phyloP scores from a whole-genome alignment of 2,329 filamentous ascomycete species.

The Tolypocladium paradoxum region DNA sequence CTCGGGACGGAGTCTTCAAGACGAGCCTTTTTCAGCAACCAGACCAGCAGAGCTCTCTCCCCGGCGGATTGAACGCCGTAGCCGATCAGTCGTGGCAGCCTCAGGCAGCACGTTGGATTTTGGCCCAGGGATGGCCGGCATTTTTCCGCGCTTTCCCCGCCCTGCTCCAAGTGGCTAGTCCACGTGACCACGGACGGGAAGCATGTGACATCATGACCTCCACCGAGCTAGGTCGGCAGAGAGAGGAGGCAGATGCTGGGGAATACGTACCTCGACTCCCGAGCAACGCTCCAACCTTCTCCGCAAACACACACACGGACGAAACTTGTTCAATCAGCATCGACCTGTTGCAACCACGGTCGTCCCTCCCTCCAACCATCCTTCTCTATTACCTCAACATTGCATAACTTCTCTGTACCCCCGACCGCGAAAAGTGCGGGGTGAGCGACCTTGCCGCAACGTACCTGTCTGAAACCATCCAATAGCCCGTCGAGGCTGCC shows the following conservation, averaged over 20 bases:
- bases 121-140: neutral
- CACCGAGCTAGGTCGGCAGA: no score
- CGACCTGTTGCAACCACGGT: constrained; percentile 3
- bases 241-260: neutral
- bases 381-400: neutral
- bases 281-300: neutral
- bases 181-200: no score
- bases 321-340: constrained; percentile 3
- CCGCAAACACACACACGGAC: neutral
- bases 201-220: neutral
- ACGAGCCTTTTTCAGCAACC: constrained; percentile 29
- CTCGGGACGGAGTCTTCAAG: constrained; percentile 21
- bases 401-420: neutral
- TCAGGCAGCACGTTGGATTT: constrained; percentile 9
- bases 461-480: constrained; percentile 9
- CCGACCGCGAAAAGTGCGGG: constrained; percentile 11
- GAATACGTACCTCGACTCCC: neutral
- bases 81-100: constrained; percentile 17
- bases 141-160: neutral
- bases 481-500: constrained; percentile 19
- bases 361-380: neutral
- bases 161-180: neutral
- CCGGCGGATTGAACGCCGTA: constrained; percentile 23
- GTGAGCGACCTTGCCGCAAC: constrained; percentile 10
- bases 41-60: constrained; percentile 15